These are phyloP conservation scores for Boletellus deceptivus DNA, from an alignment of 1,284 basidiomycete genomes.

Conservation along the genomic window DNA sequence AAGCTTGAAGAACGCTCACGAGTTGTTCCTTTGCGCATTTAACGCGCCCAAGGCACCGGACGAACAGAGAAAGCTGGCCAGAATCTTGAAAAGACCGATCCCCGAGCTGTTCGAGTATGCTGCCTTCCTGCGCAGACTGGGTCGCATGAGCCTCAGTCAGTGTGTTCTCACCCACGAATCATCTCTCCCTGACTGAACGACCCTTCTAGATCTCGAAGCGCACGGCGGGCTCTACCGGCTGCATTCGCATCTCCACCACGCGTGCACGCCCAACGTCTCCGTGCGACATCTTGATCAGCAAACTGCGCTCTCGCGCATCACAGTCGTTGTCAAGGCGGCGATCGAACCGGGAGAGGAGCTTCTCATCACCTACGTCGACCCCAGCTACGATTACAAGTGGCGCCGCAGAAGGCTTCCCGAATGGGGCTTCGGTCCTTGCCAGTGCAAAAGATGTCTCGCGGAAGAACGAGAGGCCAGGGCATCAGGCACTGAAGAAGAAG, in stretches of 20 bases:
- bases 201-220: slow-evolving; percentile 69
- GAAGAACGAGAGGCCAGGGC: slow-evolving; percentile 46
- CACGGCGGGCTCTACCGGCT: slow-evolving; percentile 85
- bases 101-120: slow-evolving; percentile 71
- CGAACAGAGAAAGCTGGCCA: slow-evolving; percentile 57
- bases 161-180: slow-evolving; percentile 6
- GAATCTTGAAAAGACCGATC: slow-evolving; percentile 55
- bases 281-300: slow-evolving; percentile 69
- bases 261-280: slow-evolving; percentile 75
- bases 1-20: slow-evolving; percentile 62
- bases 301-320: slow-evolving; percentile 64
- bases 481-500: slow-evolving; percentile 23
- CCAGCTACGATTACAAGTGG: slow-evolving; percentile 48
- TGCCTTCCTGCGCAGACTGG: slow-evolving; percentile 71
- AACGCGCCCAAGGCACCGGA: slow-evolving; percentile 45
- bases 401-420: slow-evolving; percentile 62
- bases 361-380: slow-evolving; percentile 78
- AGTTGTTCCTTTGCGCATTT: slow-evolving; percentile 58
- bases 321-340: slow-evolving; percentile 62
- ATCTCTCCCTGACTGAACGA: slow-evolving; percentile 5
- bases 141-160: slow-evolving; percentile 81
- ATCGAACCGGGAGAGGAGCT: slow-evolving; percentile 76
- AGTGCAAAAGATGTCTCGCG: slow-evolving; percentile 62
- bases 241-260: slow-evolving; percentile 87
- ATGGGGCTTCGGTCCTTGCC: slow-evolving; percentile 75